Conservation (phyloP, 2,329 filamentous ascomycete genomes). For the Pseudogymnoascus sp. region DNA sequence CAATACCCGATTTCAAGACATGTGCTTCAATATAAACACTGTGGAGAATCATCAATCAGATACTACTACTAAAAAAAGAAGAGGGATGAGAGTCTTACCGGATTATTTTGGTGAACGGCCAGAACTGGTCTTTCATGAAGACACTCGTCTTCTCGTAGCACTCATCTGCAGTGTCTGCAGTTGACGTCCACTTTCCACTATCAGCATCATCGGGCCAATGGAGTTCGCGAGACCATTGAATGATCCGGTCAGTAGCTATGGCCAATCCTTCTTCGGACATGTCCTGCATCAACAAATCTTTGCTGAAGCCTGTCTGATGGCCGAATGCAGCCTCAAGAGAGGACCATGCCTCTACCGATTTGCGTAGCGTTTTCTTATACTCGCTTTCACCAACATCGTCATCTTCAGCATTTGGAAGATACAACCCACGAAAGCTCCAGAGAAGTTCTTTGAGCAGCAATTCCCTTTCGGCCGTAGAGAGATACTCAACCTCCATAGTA, state of each 20-base stretch:
- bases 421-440: constrained; percentile 27
- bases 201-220: constrained; percentile 25
- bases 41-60: constrained; percentile 7
- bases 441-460: constrained; percentile 26
- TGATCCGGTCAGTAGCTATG: constrained; percentile 20
- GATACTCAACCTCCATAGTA: constrained; percentile 28
- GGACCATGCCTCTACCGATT: constrained; percentile 35
- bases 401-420: constrained; percentile 20
- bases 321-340: constrained; percentile 29
- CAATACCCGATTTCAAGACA: constrained; percentile 27
- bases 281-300: constrained; percentile 17
- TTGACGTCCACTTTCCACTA: constrained; percentile 25
- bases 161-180: constrained; percentile 25
- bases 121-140: constrained; percentile 29
- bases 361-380: constrained; percentile 21
- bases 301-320: constrained; percentile 23
- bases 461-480: constrained; percentile 22
- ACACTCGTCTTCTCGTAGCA: constrained; percentile 25
- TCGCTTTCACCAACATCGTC: constrained; percentile 19
- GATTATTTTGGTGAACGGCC: constrained; percentile 32
- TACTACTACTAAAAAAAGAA: not conserved
- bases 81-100: constrained; percentile 19
- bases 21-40: constrained; percentile 28
- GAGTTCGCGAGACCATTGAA: constrained; percentile 25
- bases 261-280: constrained; percentile 24